Conservation (phyloP, 352 stramenopile genomes). For the Globisporangium cystogenes region DNA sequence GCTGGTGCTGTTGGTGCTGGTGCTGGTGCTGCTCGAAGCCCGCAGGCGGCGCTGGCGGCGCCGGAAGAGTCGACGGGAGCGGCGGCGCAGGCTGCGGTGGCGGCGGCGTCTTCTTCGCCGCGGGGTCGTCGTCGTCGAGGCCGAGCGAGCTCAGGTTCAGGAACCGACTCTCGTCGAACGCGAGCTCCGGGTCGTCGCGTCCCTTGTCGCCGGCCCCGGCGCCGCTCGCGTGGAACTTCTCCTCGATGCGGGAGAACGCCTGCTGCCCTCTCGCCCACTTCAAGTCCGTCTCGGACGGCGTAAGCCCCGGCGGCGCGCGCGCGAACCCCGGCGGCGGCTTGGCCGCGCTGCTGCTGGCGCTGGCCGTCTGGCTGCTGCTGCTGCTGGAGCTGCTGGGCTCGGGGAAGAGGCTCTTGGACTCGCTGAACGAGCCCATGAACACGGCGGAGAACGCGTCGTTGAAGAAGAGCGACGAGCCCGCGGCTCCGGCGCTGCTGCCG, state of each 20-base stretch:
- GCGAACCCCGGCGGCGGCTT: constrained; percentile 51
- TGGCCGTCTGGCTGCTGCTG: constrained; percentile 5
- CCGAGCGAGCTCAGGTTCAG: constrained; percentile 55
- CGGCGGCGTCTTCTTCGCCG: constrained; percentile 9
- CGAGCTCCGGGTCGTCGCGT: constrained; percentile 41
- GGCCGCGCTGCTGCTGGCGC: constrained; percentile 1
- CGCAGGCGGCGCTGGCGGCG: constrained; percentile 10
- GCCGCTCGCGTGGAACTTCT: constrained; percentile 27
- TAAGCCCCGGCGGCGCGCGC: constrained; percentile 43
- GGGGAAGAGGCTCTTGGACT: constrained; percentile 16
- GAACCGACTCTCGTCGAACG: constrained; percentile 62
- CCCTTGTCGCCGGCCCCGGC: constrained; percentile 1
- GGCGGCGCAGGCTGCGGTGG: constrained; percentile 19
- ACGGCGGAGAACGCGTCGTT: constrained; percentile 81
- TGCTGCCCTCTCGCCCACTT: constrained; percentile 79
- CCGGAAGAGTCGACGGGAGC: constrained; percentile 19
- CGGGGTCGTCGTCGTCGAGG: constrained; percentile 63
- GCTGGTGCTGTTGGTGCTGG: not conserved
- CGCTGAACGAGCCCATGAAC: constrained; percentile 79
- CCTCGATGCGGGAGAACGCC: constrained; percentile 58
- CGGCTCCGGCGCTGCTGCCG: constrained; percentile 12
- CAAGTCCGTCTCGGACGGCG: constrained; percentile 56
- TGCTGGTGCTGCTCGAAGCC: constrained; percentile 5
- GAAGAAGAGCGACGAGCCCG: constrained; percentile 71
- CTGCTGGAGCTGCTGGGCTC: not conserved